Percentiles rank a stretch among this genome's conserved stretches.
Conservation (phyloP, 768 basidiomycete genomes). For the Suillus subluteus region DNA sequence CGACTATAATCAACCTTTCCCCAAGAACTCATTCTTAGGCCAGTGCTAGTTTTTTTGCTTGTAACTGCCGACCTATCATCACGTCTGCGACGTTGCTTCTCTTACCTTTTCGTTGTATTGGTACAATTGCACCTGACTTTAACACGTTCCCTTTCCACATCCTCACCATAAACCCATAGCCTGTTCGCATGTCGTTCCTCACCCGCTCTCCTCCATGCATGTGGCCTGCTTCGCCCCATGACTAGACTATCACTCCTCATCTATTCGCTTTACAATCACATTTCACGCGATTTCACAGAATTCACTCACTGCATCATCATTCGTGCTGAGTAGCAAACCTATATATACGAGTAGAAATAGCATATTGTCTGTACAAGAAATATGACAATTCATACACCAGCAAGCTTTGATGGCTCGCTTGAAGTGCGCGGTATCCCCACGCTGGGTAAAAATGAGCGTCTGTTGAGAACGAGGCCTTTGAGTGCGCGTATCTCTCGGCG, state of each 20-base stretch:
- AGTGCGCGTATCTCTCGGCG: conserved; percentile 74
- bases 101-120: conserved; percentile 5
- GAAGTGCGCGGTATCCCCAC: conserved; percentile 13
- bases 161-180: neutral
- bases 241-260: neutral
- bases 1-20: conserved; percentile 49
- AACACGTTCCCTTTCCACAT: neutral
- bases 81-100: neutral
- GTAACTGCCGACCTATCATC: neutral
- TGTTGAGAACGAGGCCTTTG: conserved; percentile 78
- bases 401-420: conserved; percentile 11
- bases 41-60: conserved; percentile 35
- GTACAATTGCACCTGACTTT: conserved; percentile 7
- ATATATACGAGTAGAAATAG: neutral
- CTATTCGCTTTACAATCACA: neutral
- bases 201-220: neutral
- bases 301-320: neutral
- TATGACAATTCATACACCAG: conserved; percentile 2
- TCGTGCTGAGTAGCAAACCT: neutral
- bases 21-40: conserved; percentile 52
- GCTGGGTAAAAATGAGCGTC: conserved; percentile 44
- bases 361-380: neutral
- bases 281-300: neutral
- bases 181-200: neutral
- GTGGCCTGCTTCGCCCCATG: neutral